These are phyloP conservation scores for Breynia disticha DNA, from an alignment of 441 rosid genomes.

Conservation along the genomic window DNA sequence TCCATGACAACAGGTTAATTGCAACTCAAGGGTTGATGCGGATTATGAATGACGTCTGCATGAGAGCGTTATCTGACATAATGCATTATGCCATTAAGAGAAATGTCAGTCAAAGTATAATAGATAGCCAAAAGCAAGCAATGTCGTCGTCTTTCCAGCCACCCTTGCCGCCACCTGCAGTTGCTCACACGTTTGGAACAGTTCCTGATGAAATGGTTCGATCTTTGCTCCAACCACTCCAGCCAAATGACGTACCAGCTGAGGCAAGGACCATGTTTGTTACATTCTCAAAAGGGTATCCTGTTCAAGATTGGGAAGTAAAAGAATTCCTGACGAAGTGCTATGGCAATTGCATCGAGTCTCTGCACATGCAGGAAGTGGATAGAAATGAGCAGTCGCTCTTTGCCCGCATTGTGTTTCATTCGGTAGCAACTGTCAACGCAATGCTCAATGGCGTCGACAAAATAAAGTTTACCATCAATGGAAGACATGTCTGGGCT, in stretches of 20 bases:
- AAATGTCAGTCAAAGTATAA: conserved; percentile 16
- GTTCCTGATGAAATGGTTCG: too few relatives aligned
- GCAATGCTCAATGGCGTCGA: conserved; percentile 21
- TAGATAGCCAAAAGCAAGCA: too few relatives aligned
- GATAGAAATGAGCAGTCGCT: conserved; percentile 25
- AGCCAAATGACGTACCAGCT: conserved; percentile 8
- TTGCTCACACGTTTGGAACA: too few relatives aligned
- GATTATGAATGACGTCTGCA: conserved; percentile 24
- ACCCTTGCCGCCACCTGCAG: too few relatives aligned
- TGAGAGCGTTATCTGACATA: conserved; percentile 31
- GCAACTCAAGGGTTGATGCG: conserved; percentile 22
- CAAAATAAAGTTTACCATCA: conserved; percentile 42
- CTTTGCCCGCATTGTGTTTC: conserved; percentile 37
- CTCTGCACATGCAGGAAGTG: conserved; percentile 45
- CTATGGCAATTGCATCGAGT: conserved; percentile 45
- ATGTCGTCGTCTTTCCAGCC: too few relatives aligned
- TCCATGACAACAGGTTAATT: conserved; percentile 12
- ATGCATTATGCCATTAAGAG: conserved; percentile 28
- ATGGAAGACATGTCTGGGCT: conserved; percentile 59
- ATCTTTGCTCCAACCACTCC: background rate
- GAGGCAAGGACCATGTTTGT: conserved; percentile 44
- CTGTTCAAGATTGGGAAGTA: conserved; percentile 40
- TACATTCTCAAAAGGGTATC: conserved; percentile 49
- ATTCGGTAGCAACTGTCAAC: conserved; percentile 13
- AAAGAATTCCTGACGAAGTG: conserved; percentile 25